These are phyloP conservation scores for Fusarium papillatum DNA, from an alignment of 2,329 filamentous ascomycete species.

Conservation along the genomic window DNA sequence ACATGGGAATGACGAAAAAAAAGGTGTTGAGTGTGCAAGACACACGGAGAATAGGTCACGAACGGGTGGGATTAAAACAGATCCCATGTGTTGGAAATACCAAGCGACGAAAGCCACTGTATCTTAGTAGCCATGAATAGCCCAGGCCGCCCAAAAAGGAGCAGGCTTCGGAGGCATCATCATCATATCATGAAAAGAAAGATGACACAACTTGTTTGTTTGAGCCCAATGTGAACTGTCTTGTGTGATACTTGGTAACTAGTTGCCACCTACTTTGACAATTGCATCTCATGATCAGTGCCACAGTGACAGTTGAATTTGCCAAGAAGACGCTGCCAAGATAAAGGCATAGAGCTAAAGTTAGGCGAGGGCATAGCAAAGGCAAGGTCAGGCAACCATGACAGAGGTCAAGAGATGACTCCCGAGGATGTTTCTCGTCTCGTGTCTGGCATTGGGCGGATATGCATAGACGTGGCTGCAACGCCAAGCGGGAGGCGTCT, in stretches of 20 bases:
- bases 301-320: conserved; percentile 13
- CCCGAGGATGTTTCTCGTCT: not conserved
- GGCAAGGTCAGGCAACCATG: conserved; percentile 1
- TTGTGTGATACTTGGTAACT: not conserved
- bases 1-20: conserved; percentile 35
- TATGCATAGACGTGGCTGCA: not conserved
- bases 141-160: conserved; percentile 29
- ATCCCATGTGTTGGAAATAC: conserved; percentile 32
- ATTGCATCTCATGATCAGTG: conserved; percentile 20
- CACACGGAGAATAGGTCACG: conserved; percentile 16
- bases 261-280: conserved; percentile 1
- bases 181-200: conserved; percentile 21
- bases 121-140: conserved; percentile 28
- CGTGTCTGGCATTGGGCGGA: not conserved
- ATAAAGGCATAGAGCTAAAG: not conserved
- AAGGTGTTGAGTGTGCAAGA: conserved; percentile 29
- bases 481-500: conserved; percentile 31
- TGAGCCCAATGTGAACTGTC: conserved; percentile 17
- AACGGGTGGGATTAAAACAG: conserved; percentile 17
- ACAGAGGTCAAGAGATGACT: conserved; percentile 1
- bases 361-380: not conserved
- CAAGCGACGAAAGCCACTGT: conserved; percentile 31
- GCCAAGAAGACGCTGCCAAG: conserved; percentile 5
- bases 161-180: conserved; percentile 30
- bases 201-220: not conserved